Conservation (phyloP, 1,284 basidiomycete species). For the Mycosarcoma maydis region DNA sequence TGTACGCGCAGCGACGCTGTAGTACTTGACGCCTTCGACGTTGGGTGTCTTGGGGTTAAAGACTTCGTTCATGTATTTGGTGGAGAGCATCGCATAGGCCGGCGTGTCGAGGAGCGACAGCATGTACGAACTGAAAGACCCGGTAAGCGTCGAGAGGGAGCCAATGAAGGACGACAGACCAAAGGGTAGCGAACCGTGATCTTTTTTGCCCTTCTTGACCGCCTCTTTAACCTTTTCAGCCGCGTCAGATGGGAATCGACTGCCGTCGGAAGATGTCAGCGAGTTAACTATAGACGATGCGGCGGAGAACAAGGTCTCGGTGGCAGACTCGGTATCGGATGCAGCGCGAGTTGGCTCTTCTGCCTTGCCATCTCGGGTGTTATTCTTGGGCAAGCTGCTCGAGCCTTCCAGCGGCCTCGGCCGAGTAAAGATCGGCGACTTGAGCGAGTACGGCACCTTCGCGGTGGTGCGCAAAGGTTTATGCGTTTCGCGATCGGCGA, state of each 20-base stretch:
- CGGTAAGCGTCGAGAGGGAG: conserved; percentile 72
- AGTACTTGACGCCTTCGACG: conserved; percentile 84
- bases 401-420: conserved; percentile 43
- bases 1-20: conserved; percentile 84
- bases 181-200: conserved; percentile 32
- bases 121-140: conserved; percentile 84
- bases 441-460: conserved; percentile 59
- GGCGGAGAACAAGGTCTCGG: conserved; percentile 20
- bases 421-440: conserved; percentile 58
- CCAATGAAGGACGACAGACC: conserved; percentile 44
- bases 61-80: conserved; percentile 80
- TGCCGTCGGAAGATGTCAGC: not conserved
- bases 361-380: not conserved
- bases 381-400: conserved; percentile 21
- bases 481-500: conserved; percentile 20
- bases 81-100: conserved; percentile 93
- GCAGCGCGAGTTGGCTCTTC: conserved; percentile 7
- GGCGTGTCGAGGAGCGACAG: conserved; percentile 95
- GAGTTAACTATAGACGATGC: conserved; percentile 22
- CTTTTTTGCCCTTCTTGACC: conserved; percentile 26
- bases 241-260: not conserved
- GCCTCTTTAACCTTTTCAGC: conserved; percentile 37
- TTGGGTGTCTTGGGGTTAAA: conserved; percentile 95
- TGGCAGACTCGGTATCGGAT: conserved; percentile 9
- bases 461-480: conserved; percentile 13